Conservation (phyloP, 192 early-diverging fungal species). For the Linnemannia elongata region DNA sequence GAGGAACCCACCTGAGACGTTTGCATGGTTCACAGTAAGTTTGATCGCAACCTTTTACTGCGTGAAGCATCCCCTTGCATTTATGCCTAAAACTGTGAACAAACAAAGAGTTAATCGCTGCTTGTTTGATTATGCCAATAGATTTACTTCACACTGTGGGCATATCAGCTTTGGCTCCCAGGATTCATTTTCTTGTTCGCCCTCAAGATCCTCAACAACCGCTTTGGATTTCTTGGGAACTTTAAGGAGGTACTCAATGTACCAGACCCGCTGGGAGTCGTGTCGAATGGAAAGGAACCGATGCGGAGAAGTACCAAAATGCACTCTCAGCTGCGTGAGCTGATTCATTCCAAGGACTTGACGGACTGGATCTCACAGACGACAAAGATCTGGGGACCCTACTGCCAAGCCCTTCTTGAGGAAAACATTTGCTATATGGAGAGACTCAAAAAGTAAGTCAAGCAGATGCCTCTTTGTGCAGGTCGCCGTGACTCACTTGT, state of each 20-base stretch:
- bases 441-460: slow-evolving; percentile 45
- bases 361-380: slow-evolving; percentile 53
- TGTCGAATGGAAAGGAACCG: not conserved
- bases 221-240: slow-evolving; percentile 36
- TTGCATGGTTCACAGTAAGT: slow-evolving; percentile 48
- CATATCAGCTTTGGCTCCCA: slow-evolving; percentile 43
- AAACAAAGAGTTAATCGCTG: not conserved
- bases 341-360: slow-evolving; percentile 51
- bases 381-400: slow-evolving; percentile 54
- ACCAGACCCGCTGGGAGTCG: not conserved
- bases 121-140: not conserved
- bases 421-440: slow-evolving; percentile 46
- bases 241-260: slow-evolving; percentile 28
- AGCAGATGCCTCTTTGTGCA: not conserved
- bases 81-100: too few relatives aligned
- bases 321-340: slow-evolving; percentile 37
- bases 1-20: slow-evolving; percentile 42
- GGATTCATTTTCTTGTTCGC: slow-evolving; percentile 33
- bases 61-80: not conserved
- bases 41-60: not conserved
- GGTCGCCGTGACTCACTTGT: not conserved
- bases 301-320: slow-evolving; percentile 25
- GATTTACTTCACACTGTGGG: slow-evolving; percentile 45
- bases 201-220: slow-evolving; percentile 46
- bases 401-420: slow-evolving; percentile 40